Conservation (phyloP, 352 stramenopile genomes). For the Thalassiosira sp. region DNA sequence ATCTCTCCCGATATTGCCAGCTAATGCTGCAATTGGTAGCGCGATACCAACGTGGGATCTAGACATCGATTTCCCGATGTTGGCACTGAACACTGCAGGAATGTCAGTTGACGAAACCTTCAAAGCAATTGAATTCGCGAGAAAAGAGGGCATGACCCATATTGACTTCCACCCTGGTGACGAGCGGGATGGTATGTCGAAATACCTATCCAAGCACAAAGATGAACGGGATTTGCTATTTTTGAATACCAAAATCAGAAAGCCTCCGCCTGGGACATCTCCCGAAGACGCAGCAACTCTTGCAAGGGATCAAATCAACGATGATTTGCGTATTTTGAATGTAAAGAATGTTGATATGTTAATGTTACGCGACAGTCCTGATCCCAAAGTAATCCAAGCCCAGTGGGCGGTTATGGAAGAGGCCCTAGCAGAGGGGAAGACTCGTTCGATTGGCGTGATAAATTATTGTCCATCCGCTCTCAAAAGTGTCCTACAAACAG, state of each 20-base stretch:
- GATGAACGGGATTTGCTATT: conserved; percentile 44
- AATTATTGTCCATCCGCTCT: conserved; percentile 64
- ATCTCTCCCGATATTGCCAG: neutral
- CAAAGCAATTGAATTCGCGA: conserved; percentile 33
- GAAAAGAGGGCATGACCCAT: conserved; percentile 51
- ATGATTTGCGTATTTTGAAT: conserved; percentile 54
- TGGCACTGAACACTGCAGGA: conserved; percentile 65
- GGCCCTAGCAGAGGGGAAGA: conserved; percentile 40
- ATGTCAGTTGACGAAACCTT: conserved; percentile 46
- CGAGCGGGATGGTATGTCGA: conserved; percentile 64
- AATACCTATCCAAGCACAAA: conserved; percentile 28
- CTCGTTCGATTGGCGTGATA: conserved; percentile 53
- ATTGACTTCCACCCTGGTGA: conserved; percentile 69
- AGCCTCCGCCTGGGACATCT: conserved; percentile 45
- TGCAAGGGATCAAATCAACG: conserved; percentile 49
- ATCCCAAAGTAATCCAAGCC: conserved; percentile 56
- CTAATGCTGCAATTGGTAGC: conserved; percentile 1
- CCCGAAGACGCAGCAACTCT: conserved; percentile 42
- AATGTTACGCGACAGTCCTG: conserved; percentile 61
- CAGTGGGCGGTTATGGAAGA: conserved; percentile 68
- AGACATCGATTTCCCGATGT: conserved; percentile 52
- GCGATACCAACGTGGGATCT: conserved; percentile 51
- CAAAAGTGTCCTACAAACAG: conserved; percentile 52
- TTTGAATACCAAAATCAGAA: conserved; percentile 69
- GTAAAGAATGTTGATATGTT: conserved; percentile 61